Evolutionary conservation across 2,329 filamentous ascomycete genomes (phyloP).

Genomic region (Fusarium heterosporum): DNA sequence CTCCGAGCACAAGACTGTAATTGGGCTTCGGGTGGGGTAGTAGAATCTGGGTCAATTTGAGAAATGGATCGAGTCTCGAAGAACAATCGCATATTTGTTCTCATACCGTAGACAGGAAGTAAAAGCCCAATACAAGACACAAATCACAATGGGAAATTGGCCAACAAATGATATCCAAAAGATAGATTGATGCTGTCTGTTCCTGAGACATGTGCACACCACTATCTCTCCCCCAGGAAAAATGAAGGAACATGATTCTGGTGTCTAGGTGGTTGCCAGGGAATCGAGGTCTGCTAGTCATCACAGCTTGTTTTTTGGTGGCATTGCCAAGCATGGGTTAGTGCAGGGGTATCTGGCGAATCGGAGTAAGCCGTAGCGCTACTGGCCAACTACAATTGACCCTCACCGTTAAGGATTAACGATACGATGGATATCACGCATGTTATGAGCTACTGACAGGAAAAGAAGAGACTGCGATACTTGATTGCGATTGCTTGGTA

Average conservation of each 20-base stretch:
- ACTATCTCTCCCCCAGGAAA: conserved; percentile 31
- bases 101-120: conserved; percentile 15
- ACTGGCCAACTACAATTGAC: conserved; percentile 42
- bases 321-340: conserved; percentile 23
- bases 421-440: conserved; percentile 34
- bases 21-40: not conserved
- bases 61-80: conserved; percentile 1
- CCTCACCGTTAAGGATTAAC: conserved; percentile 38
- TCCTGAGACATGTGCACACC: conserved; percentile 31
- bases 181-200: conserved; percentile 7
- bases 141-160: not conserved
- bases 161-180: not conserved
- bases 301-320: conserved; percentile 30
- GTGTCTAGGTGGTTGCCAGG: conserved; percentile 39
- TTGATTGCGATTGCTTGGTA: conserved; percentile 26
- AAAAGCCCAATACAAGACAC: conserved; percentile 31
- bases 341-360: conserved; percentile 37
- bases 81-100: conserved; percentile 12
- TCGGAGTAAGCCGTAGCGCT: conserved; percentile 27
- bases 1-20: too few species aligned
- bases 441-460: conserved; percentile 16
- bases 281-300: conserved; percentile 31
- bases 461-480: conserved; percentile 19
- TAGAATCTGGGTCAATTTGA: too few species aligned
- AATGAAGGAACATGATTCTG: conserved; percentile 23